These are phyloP conservation scores for Boletus pseudo-olivaceus DNA, from an alignment of 768 basidiomycete genomes.

Conservation along the genomic window DNA sequence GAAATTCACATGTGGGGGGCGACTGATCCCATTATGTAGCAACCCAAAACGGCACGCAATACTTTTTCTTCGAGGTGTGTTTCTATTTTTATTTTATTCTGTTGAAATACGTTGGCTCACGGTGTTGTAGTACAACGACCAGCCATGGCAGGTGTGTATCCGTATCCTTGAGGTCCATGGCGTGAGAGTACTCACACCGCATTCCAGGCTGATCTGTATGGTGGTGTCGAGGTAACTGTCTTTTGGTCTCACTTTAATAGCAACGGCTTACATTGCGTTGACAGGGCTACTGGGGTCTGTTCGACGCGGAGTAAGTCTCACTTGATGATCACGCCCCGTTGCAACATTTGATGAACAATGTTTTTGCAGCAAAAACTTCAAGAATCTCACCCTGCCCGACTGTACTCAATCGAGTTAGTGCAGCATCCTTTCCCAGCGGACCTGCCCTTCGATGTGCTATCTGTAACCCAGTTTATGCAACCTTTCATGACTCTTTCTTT, in stretches of 20 bases:
- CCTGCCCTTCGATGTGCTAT: neutral
- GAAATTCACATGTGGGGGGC: neutral
- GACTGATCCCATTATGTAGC: constrained; percentile 37
- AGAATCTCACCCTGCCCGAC: constrained; percentile 62
- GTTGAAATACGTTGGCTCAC: constrained; percentile 1
- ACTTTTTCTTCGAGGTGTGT: constrained; percentile 82
- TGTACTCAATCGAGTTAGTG: constrained; percentile 34
- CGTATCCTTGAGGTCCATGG: neutral
- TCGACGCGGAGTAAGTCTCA: constrained; percentile 48
- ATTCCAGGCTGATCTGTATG: constrained; percentile 54
- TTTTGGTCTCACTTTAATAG: constrained; percentile 1
- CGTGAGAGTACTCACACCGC: constrained; percentile 9
- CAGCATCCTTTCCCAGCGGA: neutral
- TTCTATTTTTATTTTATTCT: neutral
- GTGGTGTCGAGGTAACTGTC: constrained; percentile 65
- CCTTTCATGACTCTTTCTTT: constrained; percentile 2
- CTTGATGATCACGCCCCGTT: neutral
- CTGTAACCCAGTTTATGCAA: constrained; percentile 5
- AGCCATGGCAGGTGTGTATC: constrained; percentile 69
- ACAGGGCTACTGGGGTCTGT: constrained; percentile 63
- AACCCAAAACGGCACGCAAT: constrained; percentile 73
- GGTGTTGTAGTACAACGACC: constrained; percentile 58
- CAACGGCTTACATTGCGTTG: constrained; percentile 7
- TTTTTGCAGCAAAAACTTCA: constrained; percentile 57
- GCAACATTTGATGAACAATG: constrained; percentile 23